Conservation (phyloP, 257 asterid genomes). For the Solanum lycopersicoides region DNA sequence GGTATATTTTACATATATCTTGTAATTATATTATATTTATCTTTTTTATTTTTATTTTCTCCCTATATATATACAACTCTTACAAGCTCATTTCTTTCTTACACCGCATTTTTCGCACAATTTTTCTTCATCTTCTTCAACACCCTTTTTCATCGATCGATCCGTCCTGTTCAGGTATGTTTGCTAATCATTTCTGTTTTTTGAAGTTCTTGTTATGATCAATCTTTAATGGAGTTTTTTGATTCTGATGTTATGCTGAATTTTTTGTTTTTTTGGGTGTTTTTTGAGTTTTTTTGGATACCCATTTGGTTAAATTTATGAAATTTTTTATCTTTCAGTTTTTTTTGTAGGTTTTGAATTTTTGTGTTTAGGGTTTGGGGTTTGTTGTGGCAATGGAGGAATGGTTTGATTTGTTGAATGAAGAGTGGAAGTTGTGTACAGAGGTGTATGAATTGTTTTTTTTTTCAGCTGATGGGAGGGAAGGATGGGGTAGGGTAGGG, state of each 20-base stretch:
- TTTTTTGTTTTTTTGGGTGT: not conserved
- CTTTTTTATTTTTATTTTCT: not conserved
- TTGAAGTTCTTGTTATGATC: not conserved
- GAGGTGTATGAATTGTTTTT: not conserved
- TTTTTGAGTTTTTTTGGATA: not conserved
- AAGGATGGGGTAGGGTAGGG: not conserved
- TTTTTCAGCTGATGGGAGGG: not conserved
- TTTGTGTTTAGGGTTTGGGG: not conserved
- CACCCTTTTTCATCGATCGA: not conserved
- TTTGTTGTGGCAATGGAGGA: not conserved
- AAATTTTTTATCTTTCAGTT: not conserved
- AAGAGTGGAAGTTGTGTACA: not conserved
- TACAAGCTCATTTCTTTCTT: not conserved
- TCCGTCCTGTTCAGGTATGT: not conserved
- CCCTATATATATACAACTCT: not conserved
- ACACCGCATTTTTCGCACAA: not conserved
- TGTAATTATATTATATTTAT: too few species aligned
- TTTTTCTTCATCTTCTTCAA: not conserved
- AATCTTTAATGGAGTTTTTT: not conserved
- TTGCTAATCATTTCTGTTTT: not conserved
- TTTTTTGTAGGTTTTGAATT: not conserved
- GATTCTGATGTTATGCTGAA: not conserved
- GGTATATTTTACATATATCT: not conserved
- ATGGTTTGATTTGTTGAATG: not conserved
- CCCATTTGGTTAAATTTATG: not conserved